phyloP scores from a whole-genome alignment of 1,284 basidiomycete genomes.

The Dichomitus squalens region DNA sequence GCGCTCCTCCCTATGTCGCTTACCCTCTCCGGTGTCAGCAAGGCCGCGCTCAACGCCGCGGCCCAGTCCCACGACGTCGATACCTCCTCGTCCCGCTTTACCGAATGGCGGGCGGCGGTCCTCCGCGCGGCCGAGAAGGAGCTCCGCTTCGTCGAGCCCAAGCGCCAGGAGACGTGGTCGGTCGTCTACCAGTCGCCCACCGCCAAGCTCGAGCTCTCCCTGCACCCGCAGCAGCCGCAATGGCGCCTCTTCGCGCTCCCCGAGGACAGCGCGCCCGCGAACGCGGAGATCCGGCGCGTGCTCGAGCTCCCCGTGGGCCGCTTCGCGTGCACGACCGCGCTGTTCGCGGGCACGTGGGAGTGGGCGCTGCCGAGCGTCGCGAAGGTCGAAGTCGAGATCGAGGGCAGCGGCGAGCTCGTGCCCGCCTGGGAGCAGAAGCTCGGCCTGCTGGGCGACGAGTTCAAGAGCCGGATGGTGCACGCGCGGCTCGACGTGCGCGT shows the following conservation, averaged over 20 bases:
- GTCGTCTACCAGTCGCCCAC: slow-evolving; percentile 76
- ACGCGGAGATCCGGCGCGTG: slow-evolving; percentile 77
- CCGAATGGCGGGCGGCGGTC: slow-evolving; percentile 71
- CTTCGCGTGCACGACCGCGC: slow-evolving; percentile 56
- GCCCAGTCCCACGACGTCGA: slow-evolving; percentile 45
- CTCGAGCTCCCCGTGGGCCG: slow-evolving; percentile 79
- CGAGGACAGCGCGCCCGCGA: slow-evolving; percentile 70
- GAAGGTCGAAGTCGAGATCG: slow-evolving; percentile 60
- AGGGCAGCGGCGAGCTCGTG: slow-evolving; percentile 70
- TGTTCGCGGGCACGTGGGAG: slow-evolving; percentile 82
- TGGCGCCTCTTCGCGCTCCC: slow-evolving; percentile 86
- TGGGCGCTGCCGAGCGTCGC: slow-evolving; percentile 74
- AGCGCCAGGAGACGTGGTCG: slow-evolving; percentile 88
- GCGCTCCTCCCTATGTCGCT: slow-evolving; percentile 88
- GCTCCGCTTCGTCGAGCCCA: slow-evolving; percentile 83
- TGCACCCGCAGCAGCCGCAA: slow-evolving; percentile 79
- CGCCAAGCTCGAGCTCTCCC: slow-evolving; percentile 75
- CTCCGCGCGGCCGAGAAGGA: slow-evolving; percentile 63
- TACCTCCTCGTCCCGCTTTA: slow-evolving; percentile 60
- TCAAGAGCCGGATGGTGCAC: slow-evolving; percentile 69
- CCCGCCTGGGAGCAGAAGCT: slow-evolving; percentile 86
- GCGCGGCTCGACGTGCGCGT: slow-evolving; percentile 68
- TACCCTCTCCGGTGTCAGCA: slow-evolving; percentile 55
- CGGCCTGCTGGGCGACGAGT: slow-evolving; percentile 71
- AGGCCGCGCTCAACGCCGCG: slow-evolving; percentile 54